Evolutionary conservation across 1,284 basidiomycete species (phyloP), one percentile per base, ranked within the genome.

Genomic region (Cutaneotrichosporon mucoides): DNA sequence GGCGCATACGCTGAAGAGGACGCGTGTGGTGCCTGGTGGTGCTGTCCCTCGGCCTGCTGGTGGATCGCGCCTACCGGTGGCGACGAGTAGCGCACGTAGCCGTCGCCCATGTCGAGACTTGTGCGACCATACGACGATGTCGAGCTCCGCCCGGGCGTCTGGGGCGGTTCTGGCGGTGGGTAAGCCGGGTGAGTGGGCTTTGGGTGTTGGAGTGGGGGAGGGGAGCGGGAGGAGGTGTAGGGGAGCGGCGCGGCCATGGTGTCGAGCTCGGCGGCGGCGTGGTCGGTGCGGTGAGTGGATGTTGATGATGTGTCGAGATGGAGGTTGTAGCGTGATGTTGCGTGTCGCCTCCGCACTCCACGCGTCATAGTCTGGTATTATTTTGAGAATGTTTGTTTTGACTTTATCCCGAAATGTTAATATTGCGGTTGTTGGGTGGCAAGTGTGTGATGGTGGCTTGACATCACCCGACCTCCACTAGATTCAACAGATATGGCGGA

Each of bases 101-200:
- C 71, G 56, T 76, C 75, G 35, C 42, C 55, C 44, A 53, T 53
- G 40, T 64, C 63, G 55, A 71, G 71, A 0, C 68, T 69, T 84
- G 38, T 88, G 84, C 70, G 67, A 52, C 68, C 71, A 62, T 72
- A 75, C 33, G 72, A 74, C 13, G 72, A 74, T 45, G 76, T 66
- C 11, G 72, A 71, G 35, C 69, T 71, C 9, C 62, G 66, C 7
- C 64, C 70, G 0, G 90, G 90, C 0, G 90, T 92, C 2, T 85
- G 84, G 0, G 90, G 90, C 0, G 90, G 90, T 67, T 94, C 90
- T 13, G 90, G 90, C 54, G 92, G 90, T 42, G 78, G 77, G 75
- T 88, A 91, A 0, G 88, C 87, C 4, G 89, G 90, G 68, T 93
- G 90, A 0, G 91, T 92, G 0, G 91, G 91, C 5, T 92, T 89